phyloP scores from a whole-genome alignment of 176 grass and related monocot genomes.

The Musa itinerans region DNA sequence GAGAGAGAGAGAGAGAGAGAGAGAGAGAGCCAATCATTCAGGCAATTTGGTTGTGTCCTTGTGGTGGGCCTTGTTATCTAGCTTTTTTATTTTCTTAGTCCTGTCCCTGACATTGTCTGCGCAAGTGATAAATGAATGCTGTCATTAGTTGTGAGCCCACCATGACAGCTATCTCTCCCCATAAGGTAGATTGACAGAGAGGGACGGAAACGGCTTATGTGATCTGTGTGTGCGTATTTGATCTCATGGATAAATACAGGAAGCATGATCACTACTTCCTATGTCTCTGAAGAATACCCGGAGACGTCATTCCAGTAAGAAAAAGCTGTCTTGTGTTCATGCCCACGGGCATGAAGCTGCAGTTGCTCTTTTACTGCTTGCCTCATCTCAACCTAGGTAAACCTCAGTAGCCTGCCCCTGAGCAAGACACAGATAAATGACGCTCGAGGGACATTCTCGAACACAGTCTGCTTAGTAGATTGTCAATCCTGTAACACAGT shows the following conservation, averaged over 20 bases:
- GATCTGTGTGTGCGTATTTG: not conserved
- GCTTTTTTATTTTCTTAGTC: constrained; percentile 17
- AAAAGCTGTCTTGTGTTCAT: too few relatives aligned
- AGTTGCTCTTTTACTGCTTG: too few relatives aligned
- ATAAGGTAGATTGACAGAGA: not conserved
- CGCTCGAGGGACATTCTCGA: too few relatives aligned
- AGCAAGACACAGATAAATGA: not conserved
- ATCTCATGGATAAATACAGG: not conserved
- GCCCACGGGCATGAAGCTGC: too few relatives aligned
- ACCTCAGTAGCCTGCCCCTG: not conserved
- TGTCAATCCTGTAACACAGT: not conserved
- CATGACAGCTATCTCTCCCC: constrained; percentile 15
- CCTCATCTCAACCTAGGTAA: not conserved
- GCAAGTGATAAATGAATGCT: constrained; percentile 31
- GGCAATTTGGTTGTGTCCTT: constrained; percentile 21
- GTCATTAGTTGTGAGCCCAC: constrained; percentile 24
- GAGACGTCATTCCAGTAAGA: too few relatives aligned
- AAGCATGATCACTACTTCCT: not conserved
- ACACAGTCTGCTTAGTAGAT: too few relatives aligned
- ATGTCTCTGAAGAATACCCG: not conserved
- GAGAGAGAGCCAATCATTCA: constrained; percentile 25
- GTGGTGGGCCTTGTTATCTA: constrained; percentile 15
- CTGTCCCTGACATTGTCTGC: constrained; percentile 25
- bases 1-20: not conserved
- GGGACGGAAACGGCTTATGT: too few relatives aligned